phyloP scores from a whole-genome alignment of 2,329 filamentous ascomycete species.

The Pezicula radicicola region DNA sequence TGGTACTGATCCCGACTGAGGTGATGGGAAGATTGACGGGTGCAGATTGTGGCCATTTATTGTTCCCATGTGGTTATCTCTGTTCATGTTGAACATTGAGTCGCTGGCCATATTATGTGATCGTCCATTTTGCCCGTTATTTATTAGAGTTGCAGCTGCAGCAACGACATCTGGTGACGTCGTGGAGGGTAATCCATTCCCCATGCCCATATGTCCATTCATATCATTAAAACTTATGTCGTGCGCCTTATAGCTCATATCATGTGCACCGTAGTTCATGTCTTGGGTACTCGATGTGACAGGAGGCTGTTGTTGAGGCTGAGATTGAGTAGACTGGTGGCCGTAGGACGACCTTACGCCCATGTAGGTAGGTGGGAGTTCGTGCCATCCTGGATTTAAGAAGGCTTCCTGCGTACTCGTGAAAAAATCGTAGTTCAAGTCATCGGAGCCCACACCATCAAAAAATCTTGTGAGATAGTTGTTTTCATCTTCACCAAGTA shows the following conservation, averaged over 20 bases:
- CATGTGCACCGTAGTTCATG: background rate
- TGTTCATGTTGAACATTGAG: constrained; percentile 14
- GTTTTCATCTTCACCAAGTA: constrained; percentile 61
- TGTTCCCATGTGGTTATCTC: constrained; percentile 7
- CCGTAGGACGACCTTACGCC: constrained; percentile 63
- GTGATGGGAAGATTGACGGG: constrained; percentile 21
- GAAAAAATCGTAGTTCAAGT: constrained; percentile 46
- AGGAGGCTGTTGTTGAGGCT: constrained; percentile 1
- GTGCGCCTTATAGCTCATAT: constrained; percentile 6
- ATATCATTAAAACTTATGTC: constrained; percentile 16
- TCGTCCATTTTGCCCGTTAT: constrained; percentile 34
- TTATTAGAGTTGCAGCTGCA: constrained; percentile 53
- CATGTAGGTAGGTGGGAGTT: constrained; percentile 63
- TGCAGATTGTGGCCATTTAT: constrained; percentile 17
- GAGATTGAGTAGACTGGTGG: constrained; percentile 29
- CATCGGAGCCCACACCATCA: constrained; percentile 48
- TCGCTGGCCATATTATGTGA: constrained; percentile 26
- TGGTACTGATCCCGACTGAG: constrained; percentile 5
- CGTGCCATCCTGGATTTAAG: constrained; percentile 50
- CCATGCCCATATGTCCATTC: constrained; percentile 14
- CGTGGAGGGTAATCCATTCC: constrained; percentile 12
- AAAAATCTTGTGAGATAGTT: constrained; percentile 58
- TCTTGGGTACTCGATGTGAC: background rate
- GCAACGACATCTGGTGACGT: constrained; percentile 54
- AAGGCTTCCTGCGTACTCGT: constrained; percentile 39